Evolutionary conservation across 345 rosid species (phyloP), one percentile per base, ranked within the genome.

Genomic region (Ceriops decandra): DNA sequence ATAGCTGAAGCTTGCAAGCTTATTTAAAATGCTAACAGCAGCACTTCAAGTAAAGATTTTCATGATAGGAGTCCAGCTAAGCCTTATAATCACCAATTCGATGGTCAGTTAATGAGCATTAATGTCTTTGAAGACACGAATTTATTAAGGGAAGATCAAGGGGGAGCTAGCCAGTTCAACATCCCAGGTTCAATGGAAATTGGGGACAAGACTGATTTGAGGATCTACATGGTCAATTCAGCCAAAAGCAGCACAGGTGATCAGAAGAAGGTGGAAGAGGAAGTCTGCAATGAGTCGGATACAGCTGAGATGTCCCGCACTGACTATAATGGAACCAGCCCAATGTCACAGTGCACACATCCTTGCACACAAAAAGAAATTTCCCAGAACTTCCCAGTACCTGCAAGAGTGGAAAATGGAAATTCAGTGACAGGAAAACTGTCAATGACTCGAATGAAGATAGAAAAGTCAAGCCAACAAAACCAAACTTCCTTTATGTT

Each of bases 401-500:
- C 21, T 51, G 66, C 38, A 63, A 67, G 74, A 67, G 68, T 53
- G 42, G 60, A 63, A 82, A 79, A 74, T 83, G 91, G 91, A 80
- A 64, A 64, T 74, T 54, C 46, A 72, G 72, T 70, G 19, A 80
- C 75, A 79, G 66, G 77, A 87, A 70, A 71, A 61, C 54, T 1
- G 17, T 51, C 64, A 20, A 67, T 27, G 82, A 78, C 10, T 71
- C 53, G 0, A 84, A 82, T 65, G 85, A 84, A 27, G 26, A 27
- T 56, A 80, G 75, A 69, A 62, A 65, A 21, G 88, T 91, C 81
- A 93, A 87, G 26, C 26, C 26, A 24, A 24, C 72, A 77, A 93
- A 87, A 60, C 96, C 97, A 7, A 95, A 82, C 69, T 95, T 78
- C 81, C 85, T 91, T 70, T 85, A 93, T 1, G 2, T 85, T 46